Base-by-base conservation (phyloP, 202 grass and related monocot species). In the Musa balbisiana region DNA sequence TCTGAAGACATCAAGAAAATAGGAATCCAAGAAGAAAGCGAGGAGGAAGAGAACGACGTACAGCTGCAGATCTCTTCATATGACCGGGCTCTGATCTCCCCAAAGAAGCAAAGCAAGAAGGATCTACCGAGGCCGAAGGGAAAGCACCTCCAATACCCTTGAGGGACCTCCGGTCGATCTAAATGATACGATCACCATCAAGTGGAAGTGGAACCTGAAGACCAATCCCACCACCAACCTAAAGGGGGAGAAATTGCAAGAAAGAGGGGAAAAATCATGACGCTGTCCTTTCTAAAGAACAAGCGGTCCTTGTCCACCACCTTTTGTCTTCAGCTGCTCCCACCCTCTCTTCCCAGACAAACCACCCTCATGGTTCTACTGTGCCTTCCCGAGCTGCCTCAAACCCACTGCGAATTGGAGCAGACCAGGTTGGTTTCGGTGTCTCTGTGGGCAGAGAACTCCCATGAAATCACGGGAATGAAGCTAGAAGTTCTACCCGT, bases 21-120 rank as follows among this genome's bases (percentile, higher is more conserved):
- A 69, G 69, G 27, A 80, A 72, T 80, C 63, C 0, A 52, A 52
- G 54, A 78, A 58, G 59, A 67, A 62, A 64, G 43, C 1, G 73
- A 67, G 3, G 67, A 16, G 74, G 76, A 76, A 12, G 64, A 63
- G 19, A 26, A 81, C 1, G 19, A 86, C 81, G 86, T 75, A 91
- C 90, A 66, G 82, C 70, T 54, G 76, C 76, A 83, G 87, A 92
- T 87, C 86, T 87, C 80, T 62, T 79, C 90, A 97, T 97, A 82
- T 82, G 80, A 49, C 2, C 71, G 73, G 55, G 0, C 50, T 73
- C 58, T 72, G 43, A 21, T 19, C 63, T 23, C 17, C 21, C 55
- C 53, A 76, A 62, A 67, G 66, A 67, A 73, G 9, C 11, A 72
- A 63, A 73, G 26, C 26, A 23, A 16, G 15, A 15, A 69, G 26